Conservation (phyloP, 176 grass and related monocot species). For the Avena insularis region DNA sequence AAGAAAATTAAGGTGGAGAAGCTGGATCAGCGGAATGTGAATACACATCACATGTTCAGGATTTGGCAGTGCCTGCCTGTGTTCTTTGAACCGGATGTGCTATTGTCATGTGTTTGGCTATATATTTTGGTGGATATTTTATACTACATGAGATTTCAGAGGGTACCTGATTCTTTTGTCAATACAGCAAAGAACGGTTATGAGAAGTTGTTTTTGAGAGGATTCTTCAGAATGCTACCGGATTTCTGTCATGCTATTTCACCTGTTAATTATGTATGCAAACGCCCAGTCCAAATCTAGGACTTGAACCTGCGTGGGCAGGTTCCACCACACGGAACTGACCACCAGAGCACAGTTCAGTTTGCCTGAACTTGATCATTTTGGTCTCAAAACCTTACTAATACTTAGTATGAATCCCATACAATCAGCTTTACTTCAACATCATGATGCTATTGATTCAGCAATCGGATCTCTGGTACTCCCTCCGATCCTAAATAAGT, state of each 20-base stretch:
- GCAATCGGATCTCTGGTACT: too few relatives aligned
- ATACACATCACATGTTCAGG: background rate
- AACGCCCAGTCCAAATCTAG: too few relatives aligned
- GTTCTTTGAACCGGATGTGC: background rate
- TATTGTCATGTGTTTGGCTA: background rate
- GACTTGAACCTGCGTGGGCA: too few relatives aligned
- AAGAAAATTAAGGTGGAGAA: background rate
- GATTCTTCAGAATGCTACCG: background rate
- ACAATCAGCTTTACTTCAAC: too few relatives aligned
- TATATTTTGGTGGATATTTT: background rate
- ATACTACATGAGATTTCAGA: background rate
- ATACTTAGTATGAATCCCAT: too few relatives aligned
- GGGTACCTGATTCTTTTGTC: background rate
- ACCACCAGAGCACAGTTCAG: too few relatives aligned
- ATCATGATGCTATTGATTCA: too few relatives aligned
- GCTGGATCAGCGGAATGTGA: background rate
- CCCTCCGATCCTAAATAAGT: too few relatives aligned
- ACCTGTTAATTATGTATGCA: background rate
- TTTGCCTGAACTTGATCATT: background rate
- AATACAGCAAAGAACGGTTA: background rate
- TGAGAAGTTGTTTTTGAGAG: background rate
- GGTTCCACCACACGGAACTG: too few relatives aligned
- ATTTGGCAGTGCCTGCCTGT: background rate
- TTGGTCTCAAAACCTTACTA: background rate
- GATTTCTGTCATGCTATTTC: background rate